phyloP scores from a whole-genome alignment of 208 protist genomes.

The Acanthamoeba polyphaga region DNA sequence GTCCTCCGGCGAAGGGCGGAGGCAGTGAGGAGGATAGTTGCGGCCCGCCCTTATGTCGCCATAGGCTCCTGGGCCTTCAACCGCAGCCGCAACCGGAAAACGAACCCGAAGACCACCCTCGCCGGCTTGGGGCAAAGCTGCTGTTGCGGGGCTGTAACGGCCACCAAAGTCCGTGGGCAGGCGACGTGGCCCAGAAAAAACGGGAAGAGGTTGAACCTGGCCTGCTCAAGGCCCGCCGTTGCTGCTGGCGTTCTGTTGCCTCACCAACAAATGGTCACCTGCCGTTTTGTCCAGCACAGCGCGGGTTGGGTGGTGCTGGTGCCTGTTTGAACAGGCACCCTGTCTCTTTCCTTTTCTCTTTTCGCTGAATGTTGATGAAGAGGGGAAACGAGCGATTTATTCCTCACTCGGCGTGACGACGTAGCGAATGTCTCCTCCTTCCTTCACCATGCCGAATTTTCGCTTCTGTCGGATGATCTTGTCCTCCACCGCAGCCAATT shows the following conservation, averaged over 20 bases:
- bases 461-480: background rate
- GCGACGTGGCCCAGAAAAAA: too few species aligned
- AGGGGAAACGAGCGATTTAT: background rate
- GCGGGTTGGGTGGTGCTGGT: too few species aligned
- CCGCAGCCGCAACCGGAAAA: background rate
- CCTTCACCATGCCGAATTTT: constrained; percentile 44
- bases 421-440: background rate
- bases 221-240: too few species aligned
- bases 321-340: too few species aligned
- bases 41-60: background rate
- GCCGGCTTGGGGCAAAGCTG: too few species aligned
- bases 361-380: background rate
- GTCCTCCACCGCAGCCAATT: constrained; percentile 29
- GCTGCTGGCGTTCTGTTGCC: too few species aligned
- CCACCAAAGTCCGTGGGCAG: too few species aligned
- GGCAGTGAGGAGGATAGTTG: too few species aligned
- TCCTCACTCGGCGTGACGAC: constrained; percentile 4
- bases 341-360: background rate
- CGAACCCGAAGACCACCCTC: background rate
- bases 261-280: too few species aligned
- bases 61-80: background rate
- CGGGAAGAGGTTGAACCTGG: too few species aligned
- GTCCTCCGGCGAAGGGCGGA: background rate
- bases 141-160: too few species aligned
- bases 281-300: too few species aligned